Conservation (phyloP, 331 rosid species). For the Erythrophleum ivorense region DNA sequence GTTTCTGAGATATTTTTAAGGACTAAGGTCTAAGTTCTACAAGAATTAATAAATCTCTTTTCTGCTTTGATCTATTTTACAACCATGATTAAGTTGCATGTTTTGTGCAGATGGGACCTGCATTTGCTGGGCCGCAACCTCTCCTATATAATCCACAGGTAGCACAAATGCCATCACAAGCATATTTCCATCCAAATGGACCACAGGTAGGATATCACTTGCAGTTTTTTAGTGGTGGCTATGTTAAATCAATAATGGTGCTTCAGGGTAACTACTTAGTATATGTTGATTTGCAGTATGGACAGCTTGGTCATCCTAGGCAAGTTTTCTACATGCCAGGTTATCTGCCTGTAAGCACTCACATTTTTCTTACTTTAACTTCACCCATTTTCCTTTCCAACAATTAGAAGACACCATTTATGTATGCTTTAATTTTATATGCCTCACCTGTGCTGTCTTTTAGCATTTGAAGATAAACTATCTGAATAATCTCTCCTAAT, state of each 20-base stretch:
- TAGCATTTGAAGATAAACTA: background rate
- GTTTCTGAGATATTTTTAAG: background rate
- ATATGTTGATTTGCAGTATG: slow-evolving; percentile 67
- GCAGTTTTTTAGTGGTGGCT: slow-evolving; percentile 20
- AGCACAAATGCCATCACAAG: slow-evolving; percentile 76
- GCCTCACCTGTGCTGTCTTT: background rate
- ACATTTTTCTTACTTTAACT: background rate
- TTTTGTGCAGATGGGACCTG: slow-evolving; percentile 73
- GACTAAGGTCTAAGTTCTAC: slow-evolving; percentile 7
- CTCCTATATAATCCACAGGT: slow-evolving; percentile 77
- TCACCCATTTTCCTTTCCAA: background rate
- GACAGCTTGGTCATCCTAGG: slow-evolving; percentile 86
- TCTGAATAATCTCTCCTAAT: background rate
- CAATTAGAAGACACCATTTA: slow-evolving; percentile 5
- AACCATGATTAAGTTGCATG: slow-evolving; percentile 33
- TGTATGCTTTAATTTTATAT: background rate
- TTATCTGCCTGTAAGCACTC: slow-evolving; percentile 82
- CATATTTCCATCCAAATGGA: slow-evolving; percentile 83
- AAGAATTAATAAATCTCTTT: background rate
- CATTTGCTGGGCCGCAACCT: slow-evolving; percentile 77
- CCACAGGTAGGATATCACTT: slow-evolving; percentile 70
- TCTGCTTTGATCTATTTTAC: slow-evolving; percentile 31
- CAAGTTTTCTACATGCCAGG: slow-evolving; percentile 78
- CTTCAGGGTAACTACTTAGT: slow-evolving; percentile 33
- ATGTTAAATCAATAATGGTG: slow-evolving; percentile 16